Percentiles rank a stretch among this genome's conserved stretches.
phyloP scores from a whole-genome alignment of 2,329 filamentous ascomycete genomes.

The Phialophora chinensis region DNA sequence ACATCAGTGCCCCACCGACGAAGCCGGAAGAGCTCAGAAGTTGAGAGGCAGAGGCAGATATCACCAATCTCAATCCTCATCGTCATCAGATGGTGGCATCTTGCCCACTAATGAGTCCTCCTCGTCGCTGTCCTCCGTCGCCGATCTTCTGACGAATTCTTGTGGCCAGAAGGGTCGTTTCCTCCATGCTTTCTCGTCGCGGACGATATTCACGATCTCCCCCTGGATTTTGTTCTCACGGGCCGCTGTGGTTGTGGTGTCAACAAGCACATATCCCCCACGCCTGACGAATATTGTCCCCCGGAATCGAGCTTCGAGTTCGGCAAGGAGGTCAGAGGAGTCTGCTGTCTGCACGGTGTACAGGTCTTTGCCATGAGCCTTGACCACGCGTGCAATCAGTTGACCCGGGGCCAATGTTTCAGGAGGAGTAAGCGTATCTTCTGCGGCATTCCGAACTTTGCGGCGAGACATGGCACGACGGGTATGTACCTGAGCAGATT shows the following conservation, averaged over 20 bases:
- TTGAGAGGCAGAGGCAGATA: slow-evolving; percentile 17
- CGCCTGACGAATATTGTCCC: slow-evolving; percentile 93
- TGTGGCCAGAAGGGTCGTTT: slow-evolving; percentile 89
- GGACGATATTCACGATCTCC: slow-evolving; percentile 90
- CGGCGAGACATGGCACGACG: slow-evolving; percentile 64
- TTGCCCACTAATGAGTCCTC: slow-evolving; percentile 81
- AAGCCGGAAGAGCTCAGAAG: slow-evolving; percentile 20
- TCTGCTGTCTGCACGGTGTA: slow-evolving; percentile 78
- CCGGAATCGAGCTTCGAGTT: slow-evolving; percentile 83
- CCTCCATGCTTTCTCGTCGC: slow-evolving; percentile 89
- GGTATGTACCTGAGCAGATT: slow-evolving; percentile 16
- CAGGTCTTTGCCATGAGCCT: slow-evolving; percentile 85
- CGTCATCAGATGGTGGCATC: slow-evolving; percentile 80
- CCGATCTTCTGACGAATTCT: slow-evolving; percentile 71
- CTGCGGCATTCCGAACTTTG: slow-evolving; percentile 75
- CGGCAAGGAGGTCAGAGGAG: slow-evolving; percentile 71
- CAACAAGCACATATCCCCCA: slow-evolving; percentile 83
- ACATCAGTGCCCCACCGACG: slow-evolving; percentile 28
- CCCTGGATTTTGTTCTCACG: slow-evolving; percentile 79
- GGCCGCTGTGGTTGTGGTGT: slow-evolving; percentile 67
- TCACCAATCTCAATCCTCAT: slow-evolving; percentile 15
- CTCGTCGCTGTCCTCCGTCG: slow-evolving; percentile 69
- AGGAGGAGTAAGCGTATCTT: slow-evolving; percentile 71
- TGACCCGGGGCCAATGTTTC: slow-evolving; percentile 57
- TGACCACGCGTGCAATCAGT: slow-evolving; percentile 76